Evolutionary conservation across 1,139 yeast genomes (phyloP), one percentile per base, ranked within the genome.

Genomic region (Yamadazyma blattariae): DNA sequence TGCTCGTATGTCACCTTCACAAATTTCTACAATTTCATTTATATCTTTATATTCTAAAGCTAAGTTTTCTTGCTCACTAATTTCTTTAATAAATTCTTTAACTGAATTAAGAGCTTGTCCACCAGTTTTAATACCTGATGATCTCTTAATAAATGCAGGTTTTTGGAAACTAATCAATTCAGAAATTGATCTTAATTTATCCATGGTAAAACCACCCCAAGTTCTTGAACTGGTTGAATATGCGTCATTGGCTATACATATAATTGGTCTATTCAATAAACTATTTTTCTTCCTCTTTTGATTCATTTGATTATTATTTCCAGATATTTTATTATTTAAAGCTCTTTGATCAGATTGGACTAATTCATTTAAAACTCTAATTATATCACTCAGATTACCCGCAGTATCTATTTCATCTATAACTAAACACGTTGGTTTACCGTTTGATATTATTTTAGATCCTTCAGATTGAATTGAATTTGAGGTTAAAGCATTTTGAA

Each of bases 351-450:
- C 97, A 2, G 77, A 63, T 29, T 65, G 59, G 1, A 85, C 52
- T 27, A 90, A 54, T 37, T 85, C 89, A 17, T 74, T 53, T 32
- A 92, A 57, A 0, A 81, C 79, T 40, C 71, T 71, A n/a, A 89
- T 74, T 40, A 92, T 84, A 13, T 96, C 97, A 32, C 51, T 48
- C 29, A 72, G 62, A 50, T 90, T 96, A 0, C 82, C 69, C n/a
- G 88, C 82, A 4, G 96, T 95, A 51, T 92, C 98, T 28, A 92
- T 74, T 54, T 92, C 97, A 58, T 92, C 97, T 7, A 90, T 84
- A 2, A 92, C 70, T 11, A 89, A 64, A 53, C 95, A 88, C 0
- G 86, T 78, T 0, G 96, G 96, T 39, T 73, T 79, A 1, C 82
- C 79, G 26, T 48, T 41, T 7, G 32, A 37, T 8, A 32, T 18